Conservation (phyloP, 1,284 basidiomycete genomes). For the Puccinia triticina region DNA sequence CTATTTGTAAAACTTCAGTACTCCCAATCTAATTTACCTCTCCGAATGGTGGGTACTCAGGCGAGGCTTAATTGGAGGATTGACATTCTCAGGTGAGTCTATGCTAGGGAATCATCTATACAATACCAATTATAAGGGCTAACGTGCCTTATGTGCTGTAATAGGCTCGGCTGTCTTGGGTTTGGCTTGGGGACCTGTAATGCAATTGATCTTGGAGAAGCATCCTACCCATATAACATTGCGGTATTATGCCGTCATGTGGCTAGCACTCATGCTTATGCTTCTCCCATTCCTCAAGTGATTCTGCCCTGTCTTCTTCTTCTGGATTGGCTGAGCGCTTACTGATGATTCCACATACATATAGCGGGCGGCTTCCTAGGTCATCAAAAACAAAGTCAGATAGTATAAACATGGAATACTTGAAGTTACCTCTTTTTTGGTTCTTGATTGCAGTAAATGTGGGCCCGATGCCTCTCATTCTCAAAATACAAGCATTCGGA, state of each 20-base stretch:
- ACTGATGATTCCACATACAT: neutral
- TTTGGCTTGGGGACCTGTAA: conserved; percentile 18
- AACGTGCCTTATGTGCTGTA: neutral
- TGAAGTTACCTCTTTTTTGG: conserved; percentile 23
- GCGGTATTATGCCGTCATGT: conserved; percentile 17
- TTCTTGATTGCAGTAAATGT: conserved; percentile 30
- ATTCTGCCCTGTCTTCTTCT: neutral
- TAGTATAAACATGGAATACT: conserved; percentile 17
- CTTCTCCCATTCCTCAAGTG: conserved; percentile 35
- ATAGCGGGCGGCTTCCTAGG: conserved; percentile 21
- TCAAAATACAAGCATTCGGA: neutral
- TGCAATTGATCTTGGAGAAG: conserved; percentile 34
- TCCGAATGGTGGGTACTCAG: conserved; percentile 43
- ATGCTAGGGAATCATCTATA: neutral
- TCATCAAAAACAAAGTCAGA: conserved; percentile 9
- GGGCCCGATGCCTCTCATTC: neutral
- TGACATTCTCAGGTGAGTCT: conserved; percentile 34
- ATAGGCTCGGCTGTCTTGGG: conserved; percentile 38
- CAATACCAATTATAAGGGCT: neutral
- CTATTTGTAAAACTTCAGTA: conserved; percentile 6
- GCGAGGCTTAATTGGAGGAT: conserved; percentile 27
- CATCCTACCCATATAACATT: conserved; percentile 9
- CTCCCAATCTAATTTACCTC: conserved; percentile 25
- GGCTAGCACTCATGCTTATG: conserved; percentile 14
- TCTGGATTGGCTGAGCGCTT: neutral